phyloP scores from a whole-genome alignment of 129 eudicot species.

The Logfia minima region DNA sequence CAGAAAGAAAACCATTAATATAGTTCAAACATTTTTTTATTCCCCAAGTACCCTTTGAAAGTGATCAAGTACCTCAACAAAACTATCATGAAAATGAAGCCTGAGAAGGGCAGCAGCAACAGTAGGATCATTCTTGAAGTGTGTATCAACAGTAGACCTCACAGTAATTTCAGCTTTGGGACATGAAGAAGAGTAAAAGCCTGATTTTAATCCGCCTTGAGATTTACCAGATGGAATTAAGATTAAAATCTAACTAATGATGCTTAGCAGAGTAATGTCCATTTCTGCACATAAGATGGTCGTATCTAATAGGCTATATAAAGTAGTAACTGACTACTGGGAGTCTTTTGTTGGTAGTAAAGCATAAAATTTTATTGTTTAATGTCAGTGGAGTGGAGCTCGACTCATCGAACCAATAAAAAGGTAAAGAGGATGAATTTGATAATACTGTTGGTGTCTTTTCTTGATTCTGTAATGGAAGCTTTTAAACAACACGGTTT shows the following conservation, averaged over 20 bases:
- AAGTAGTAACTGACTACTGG: neutral
- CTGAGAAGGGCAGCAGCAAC: slow-evolving; percentile 74
- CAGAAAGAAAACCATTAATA: slow-evolving; percentile 16
- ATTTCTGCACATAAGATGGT: slow-evolving; percentile 24
- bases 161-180: slow-evolving; percentile 73
- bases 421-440: slow-evolving; percentile 23
- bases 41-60: slow-evolving; percentile 21
- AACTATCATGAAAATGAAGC: slow-evolving; percentile 89
- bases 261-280: slow-evolving; percentile 29
- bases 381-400: slow-evolving; percentile 51
- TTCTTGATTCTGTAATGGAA: slow-evolving; percentile 33
- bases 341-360: slow-evolving; percentile 9
- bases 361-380: slow-evolving; percentile 9
- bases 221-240: slow-evolving; percentile 31
- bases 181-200: slow-evolving; percentile 67
- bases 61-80: slow-evolving; percentile 58
- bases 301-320: slow-evolving; percentile 1
- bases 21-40: slow-evolving; percentile 10
- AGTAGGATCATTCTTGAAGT: slow-evolving; percentile 56
- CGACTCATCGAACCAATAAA: slow-evolving; percentile 40
- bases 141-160: slow-evolving; percentile 59
- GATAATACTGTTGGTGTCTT: slow-evolving; percentile 28
- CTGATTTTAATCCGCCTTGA: slow-evolving; percentile 48
- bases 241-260: slow-evolving; percentile 20
- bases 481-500: slow-evolving; percentile 37